A percentile compares a stretch with the other conserved stretches of the same genome.
Conservation (phyloP, 441 rosid species). For the Populus hybrid region DNA sequence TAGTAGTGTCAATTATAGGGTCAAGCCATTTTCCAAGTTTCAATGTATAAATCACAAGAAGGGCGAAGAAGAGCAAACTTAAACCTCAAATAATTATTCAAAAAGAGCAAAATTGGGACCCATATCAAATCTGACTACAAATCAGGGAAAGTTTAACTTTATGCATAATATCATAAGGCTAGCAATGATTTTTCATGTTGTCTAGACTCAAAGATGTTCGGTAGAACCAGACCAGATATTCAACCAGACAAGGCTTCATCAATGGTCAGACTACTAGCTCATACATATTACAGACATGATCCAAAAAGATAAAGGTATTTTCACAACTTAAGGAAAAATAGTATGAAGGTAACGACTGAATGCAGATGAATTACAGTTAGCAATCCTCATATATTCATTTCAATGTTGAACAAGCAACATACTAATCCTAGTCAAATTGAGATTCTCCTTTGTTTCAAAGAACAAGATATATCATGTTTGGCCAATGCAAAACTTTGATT, state of each 20-base stretch:
- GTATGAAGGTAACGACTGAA: not conserved
- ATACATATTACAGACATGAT: not conserved
- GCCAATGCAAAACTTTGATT: not conserved
- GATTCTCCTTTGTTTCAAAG: not conserved
- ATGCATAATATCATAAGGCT: not conserved
- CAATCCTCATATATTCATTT: not conserved
- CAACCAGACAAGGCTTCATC: not conserved
- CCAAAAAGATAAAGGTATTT: not conserved
- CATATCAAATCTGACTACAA: not conserved
- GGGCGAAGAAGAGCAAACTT: not conserved
- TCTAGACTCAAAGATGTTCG: not conserved
- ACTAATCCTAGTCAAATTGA: not conserved
- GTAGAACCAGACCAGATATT: not conserved
- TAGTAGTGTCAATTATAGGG: not conserved
- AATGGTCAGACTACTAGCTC: not conserved
- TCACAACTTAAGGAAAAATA: not conserved
- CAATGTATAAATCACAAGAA: not conserved
- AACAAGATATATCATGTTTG: not conserved
- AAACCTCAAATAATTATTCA: not conserved
- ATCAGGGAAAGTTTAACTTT: not conserved
- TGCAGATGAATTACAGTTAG: not conserved
- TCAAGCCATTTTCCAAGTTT: not conserved
- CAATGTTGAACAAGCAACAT: not conserved
- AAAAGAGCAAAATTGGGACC: too few species aligned
- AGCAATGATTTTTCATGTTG: not conserved